A percentile compares a stretch with the other conserved stretches of the same genome.
phyloP scores from a whole-genome alignment of 176 grass and related monocot genomes.

The Triticum turgidum region DNA sequence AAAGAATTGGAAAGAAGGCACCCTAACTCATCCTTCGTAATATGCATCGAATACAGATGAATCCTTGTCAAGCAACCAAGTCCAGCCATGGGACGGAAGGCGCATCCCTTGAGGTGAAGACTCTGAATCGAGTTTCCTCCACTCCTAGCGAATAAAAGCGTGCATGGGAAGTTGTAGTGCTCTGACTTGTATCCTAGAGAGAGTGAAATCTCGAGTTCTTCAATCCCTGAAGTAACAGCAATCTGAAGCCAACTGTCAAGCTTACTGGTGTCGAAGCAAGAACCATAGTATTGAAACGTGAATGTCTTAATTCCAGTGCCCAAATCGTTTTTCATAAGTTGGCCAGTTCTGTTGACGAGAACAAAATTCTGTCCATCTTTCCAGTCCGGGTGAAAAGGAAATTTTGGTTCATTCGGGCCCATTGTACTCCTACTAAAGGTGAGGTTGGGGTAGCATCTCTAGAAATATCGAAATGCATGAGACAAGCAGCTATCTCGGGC shows the following conservation, averaged over 20 bases:
- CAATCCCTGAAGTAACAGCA: background rate
- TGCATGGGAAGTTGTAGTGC: background rate
- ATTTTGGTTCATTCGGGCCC: background rate
- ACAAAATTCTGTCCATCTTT: background rate
- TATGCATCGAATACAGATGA: background rate
- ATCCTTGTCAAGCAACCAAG: constrained; percentile 1
- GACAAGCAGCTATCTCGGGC: background rate
- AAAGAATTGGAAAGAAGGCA: background rate
- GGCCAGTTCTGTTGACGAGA: background rate
- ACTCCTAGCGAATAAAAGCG: background rate
- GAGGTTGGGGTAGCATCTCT: background rate
- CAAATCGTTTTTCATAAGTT: background rate
- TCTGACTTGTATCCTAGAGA: background rate
- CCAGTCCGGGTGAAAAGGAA: no score
- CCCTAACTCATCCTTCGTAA: background rate
- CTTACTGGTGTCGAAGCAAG: background rate
- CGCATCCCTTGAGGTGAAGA: background rate
- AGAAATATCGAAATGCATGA: background rate
- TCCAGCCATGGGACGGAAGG: background rate
- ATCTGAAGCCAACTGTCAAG: background rate
- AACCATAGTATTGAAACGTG: background rate
- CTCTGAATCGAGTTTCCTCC: background rate
- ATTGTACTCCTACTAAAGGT: background rate
- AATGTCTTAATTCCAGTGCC: background rate
- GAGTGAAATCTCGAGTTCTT: background rate